Base-by-base conservation (phyloP, 1,139 yeast species). In the Lipomyces yarrowii region DNA sequence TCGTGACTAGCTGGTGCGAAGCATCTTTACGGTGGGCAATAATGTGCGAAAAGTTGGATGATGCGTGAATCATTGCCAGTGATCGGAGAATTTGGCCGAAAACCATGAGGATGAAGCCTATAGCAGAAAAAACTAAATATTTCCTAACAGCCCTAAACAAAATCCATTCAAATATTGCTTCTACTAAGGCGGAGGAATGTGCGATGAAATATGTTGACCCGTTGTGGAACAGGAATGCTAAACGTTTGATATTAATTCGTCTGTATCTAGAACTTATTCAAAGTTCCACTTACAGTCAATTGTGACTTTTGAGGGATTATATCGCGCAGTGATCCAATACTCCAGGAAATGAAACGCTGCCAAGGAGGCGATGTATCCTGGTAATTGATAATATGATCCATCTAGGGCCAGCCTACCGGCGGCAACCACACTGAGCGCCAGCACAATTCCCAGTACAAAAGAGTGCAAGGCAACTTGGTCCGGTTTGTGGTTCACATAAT, bases 41-140 rank as follows among this genome's bases (percentile, higher is more conserved):
- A 58, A 87, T 79, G 77, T 96, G 99, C 64, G 91, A 89, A 77
- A 94, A 96, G n/a, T 96, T 90, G 64, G 84, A 84, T 0, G 91
- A 89, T 0, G 98, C 98, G 0, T 94, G 90, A 69, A 84, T 82
- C 98, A 94, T 94, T 2, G 98, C 94, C 57, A 82, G 65, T 0
- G 94, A 83, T 61, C 99, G 82, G 3, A 85, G 74, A 0, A 74
- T 18, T 73, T 94, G 99, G 0, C 98, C 98, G 1, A 77, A 58
- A 0, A 85, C 32, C 0, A 86, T 74, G 4, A 87, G 42, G 0
- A 72, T 32, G 0, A 87, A 63, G 0, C 96, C 97, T 2, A 80
- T 0, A 0, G 69, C 10, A 23, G 79, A 74, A 8, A 79, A 57
- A 51, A 51, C 8, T 26, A 56, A 26, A 33, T 23, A 23, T 8